Base-by-base conservation (phyloP, 2,329 filamentous ascomycete species). In the Plectosphaerella plurivora region DNA sequence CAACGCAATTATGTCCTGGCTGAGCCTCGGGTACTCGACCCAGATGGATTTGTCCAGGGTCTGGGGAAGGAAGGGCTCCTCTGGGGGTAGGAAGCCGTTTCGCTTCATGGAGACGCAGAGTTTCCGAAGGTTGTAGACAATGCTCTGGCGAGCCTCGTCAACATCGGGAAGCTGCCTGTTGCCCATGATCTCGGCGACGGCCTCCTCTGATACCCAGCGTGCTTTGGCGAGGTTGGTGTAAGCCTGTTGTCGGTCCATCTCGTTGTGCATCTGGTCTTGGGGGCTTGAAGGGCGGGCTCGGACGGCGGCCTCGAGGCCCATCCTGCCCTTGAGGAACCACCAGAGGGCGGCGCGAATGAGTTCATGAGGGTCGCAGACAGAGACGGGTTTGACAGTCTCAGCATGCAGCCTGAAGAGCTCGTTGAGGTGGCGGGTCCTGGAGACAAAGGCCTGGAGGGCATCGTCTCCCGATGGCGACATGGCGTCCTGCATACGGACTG, bases 261-360 rank as follows among this genome's bases (percentile, higher is more conserved):
- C 74, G 57, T 75, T 78, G 60, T 78, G 72, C 63, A 77, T 73
- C 58, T 82, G 73, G 9, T 70, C 73, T 55, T 83, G 78, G 5
- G 79, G 74, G 42, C 70, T 75, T 36, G 74, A 70, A 28, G 85
- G 78, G 7, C 82, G 79, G 50, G 83, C 84, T 55, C 89, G 80
- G 46, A 95, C 84, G 39, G 86, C 76, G 12, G 73, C 69, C 66
- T 96, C 92, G 49, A 96, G 76, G 10, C 85, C 84, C 62, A 86
- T 82, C 55, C 91, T 85, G 18, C 91, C 92, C 59, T 83, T 87
- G 45, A 96, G 65, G 63, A 96, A 95, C 92, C 92, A 97, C 92
- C 92, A 97, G 1, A 89, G 74, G 4, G 84, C 86, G 22, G 85
- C 86, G 53, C 89, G 81, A 10, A 87, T 76, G 73, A 92, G 87